Conservation (phyloP, 768 basidiomycete genomes). For the Rhodotorula babjevae region DNA sequence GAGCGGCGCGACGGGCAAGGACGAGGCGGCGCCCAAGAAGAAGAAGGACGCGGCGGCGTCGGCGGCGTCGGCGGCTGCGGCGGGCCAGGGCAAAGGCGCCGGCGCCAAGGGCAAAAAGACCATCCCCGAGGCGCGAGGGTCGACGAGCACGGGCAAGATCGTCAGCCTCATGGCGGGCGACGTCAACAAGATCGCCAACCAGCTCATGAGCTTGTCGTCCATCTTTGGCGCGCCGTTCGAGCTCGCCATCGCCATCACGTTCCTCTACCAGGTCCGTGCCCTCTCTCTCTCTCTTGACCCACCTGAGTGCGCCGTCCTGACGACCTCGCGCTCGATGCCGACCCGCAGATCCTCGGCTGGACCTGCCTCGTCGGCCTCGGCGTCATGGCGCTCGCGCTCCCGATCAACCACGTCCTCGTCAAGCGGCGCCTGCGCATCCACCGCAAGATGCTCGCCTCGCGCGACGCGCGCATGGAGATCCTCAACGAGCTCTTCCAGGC, state of each 20-base stretch:
- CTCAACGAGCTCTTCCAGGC: constrained; percentile 48
- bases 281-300: no score
- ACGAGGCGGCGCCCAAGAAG: neutral
- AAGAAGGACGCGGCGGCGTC: constrained; percentile 14
- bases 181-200: constrained; percentile 44
- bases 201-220: constrained; percentile 22
- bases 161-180: constrained; percentile 16
- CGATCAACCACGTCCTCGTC: constrained; percentile 32
- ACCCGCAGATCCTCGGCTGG: constrained; percentile 29
- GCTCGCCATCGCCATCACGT: constrained; percentile 21
- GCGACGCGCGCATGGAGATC: constrained; percentile 47
- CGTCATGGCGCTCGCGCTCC: constrained; percentile 33
- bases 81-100: neutral
- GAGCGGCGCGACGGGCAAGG: constrained; percentile 7
- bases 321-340: no score
- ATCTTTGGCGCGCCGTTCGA: constrained; percentile 35
- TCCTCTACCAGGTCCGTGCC: constrained; percentile 32
- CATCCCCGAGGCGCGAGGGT: constrained; percentile 36
- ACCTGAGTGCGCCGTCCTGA: no score
- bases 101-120: neutral
- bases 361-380: constrained; percentile 32
- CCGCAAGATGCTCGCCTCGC: constrained; percentile 45
- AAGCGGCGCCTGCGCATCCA: constrained; percentile 30
- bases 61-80: constrained; percentile 19
- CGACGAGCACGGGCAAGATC: constrained; percentile 28